phyloP scores from a whole-genome alignment of 768 basidiomycete species.

The Tricholoma flavovirens region DNA sequence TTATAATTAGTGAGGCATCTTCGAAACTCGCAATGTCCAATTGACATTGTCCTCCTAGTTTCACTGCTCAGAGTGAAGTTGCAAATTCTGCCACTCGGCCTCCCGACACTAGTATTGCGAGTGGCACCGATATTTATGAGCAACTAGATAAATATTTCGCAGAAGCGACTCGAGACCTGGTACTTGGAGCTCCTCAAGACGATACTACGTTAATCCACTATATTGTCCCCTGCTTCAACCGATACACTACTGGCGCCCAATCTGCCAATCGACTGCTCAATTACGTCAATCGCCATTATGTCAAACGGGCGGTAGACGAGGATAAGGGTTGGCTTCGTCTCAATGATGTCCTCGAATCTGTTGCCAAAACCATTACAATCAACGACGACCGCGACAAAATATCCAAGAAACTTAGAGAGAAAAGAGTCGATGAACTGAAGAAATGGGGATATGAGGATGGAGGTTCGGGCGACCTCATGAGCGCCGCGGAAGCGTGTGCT shows the following conservation, averaged over 20 bases:
- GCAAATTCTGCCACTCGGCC: slow-evolving; percentile 26
- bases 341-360: slow-evolving; percentile 56
- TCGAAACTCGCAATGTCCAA: slow-evolving; percentile 10
- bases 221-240: slow-evolving; percentile 65
- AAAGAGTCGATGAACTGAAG: slow-evolving; percentile 53
- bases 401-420: slow-evolving; percentile 52
- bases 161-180: slow-evolving; percentile 53
- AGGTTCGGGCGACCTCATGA: slow-evolving; percentile 40
- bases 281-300: slow-evolving; percentile 76
- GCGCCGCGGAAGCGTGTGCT: slow-evolving; percentile 60
- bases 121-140: slow-evolving; percentile 66
- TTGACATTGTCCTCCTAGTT: slow-evolving; percentile 27
- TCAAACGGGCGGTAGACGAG: slow-evolving; percentile 72
- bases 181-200: slow-evolving; percentile 60
- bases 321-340: slow-evolving; percentile 74
- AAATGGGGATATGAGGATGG: slow-evolving; percentile 65
- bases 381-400: slow-evolving; percentile 59
- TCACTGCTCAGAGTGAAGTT: slow-evolving; percentile 53
- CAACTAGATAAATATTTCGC: slow-evolving; percentile 69
- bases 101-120: slow-evolving; percentile 27
- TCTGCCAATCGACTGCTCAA: slow-evolving; percentile 69
- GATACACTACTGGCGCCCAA: slow-evolving; percentile 61
- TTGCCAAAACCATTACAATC: slow-evolving; percentile 43
- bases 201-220: slow-evolving; percentile 64
- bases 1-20: slow-evolving; percentile 61